Evolutionary conservation across 2,329 filamentous ascomycete genomes (phyloP).

Genomic region (Colletotrichum sp.): DNA sequence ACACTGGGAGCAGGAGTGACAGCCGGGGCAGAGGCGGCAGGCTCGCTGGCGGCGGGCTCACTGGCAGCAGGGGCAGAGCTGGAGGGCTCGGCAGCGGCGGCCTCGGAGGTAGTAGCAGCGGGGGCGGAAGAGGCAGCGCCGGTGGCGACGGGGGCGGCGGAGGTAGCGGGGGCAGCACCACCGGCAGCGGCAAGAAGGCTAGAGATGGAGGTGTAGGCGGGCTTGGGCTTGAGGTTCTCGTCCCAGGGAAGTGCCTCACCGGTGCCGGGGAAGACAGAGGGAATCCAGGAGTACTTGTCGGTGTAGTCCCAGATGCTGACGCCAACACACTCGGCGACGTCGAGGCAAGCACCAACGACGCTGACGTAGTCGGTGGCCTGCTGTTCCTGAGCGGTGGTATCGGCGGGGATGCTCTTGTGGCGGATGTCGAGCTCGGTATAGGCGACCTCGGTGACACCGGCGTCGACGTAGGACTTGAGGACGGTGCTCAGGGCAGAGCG

Average conservation of each 20-base stretch:
- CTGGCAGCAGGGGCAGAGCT: not conserved
- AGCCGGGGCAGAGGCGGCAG: not conserved
- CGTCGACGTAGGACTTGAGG: slow-evolving; percentile 55
- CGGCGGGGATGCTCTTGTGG: slow-evolving; percentile 46
- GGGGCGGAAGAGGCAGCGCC: not conserved
- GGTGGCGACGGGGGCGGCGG: not conserved
- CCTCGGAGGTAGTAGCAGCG: not conserved
- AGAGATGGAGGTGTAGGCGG: slow-evolving; percentile 43
- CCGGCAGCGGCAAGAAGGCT: slow-evolving; percentile 34
- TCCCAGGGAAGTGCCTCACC: slow-evolving; percentile 44
- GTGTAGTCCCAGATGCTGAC: slow-evolving; percentile 43
- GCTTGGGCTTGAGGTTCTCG: slow-evolving; percentile 40
- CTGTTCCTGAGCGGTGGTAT: slow-evolving; percentile 37
- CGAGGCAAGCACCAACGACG: slow-evolving; percentile 35
- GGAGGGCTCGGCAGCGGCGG: not conserved
- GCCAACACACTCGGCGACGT: slow-evolving; percentile 36
- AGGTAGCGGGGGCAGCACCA: not conserved
- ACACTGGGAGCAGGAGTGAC: not conserved
- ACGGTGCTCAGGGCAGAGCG: slow-evolving; percentile 46
- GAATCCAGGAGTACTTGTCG: slow-evolving; percentile 44
- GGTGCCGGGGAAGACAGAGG: slow-evolving; percentile 37
- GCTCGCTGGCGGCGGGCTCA: not conserved
- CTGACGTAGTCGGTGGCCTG: slow-evolving; percentile 50
- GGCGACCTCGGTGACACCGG: slow-evolving; percentile 49
- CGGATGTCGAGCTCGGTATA: slow-evolving; percentile 57